Evolutionary conservation across 257 asterid species (phyloP).

Genomic region (Rauvolfia tetraphylla): DNA sequence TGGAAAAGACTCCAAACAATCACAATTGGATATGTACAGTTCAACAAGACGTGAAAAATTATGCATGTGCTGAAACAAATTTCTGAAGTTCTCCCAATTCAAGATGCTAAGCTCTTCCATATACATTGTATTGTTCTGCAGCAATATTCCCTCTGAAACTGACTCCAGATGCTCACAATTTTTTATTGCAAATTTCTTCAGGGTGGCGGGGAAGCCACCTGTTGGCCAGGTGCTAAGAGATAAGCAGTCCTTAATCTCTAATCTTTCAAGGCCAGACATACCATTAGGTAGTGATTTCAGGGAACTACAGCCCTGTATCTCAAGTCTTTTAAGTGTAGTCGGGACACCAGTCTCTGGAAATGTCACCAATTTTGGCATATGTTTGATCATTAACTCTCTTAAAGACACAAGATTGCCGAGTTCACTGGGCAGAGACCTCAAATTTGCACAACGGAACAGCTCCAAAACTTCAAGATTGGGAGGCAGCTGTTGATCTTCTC

Average conservation of each 20-base stretch:
- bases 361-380: slow-evolving; percentile 34
- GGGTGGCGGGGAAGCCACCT: slow-evolving; percentile 36
- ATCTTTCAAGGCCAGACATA: slow-evolving; percentile 46
- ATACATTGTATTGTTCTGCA: slow-evolving; percentile 28
- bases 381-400: slow-evolving; percentile 52
- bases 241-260: slow-evolving; percentile 59
- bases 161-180: slow-evolving; percentile 48
- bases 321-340: slow-evolving; percentile 56
- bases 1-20: slow-evolving; percentile 40
- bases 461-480: slow-evolving; percentile 58
- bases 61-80: slow-evolving; percentile 34
- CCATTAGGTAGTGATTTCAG: slow-evolving; percentile 48
- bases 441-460: slow-evolving; percentile 42
- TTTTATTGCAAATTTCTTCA: slow-evolving; percentile 52
- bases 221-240: slow-evolving; percentile 47
- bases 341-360: slow-evolving; percentile 56
- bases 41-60: slow-evolving; percentile 46
- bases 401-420: slow-evolving; percentile 37
- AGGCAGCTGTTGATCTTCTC: slow-evolving; percentile 54
- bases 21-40: slow-evolving; percentile 42
- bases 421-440: slow-evolving; percentile 39
- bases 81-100: slow-evolving; percentile 43
- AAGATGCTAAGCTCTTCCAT: slow-evolving; percentile 53
- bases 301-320: slow-evolving; percentile 51
- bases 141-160: slow-evolving; percentile 33